Conservation (phyloP, 345 rosid genomes). For the Syzygium aqueum region DNA sequence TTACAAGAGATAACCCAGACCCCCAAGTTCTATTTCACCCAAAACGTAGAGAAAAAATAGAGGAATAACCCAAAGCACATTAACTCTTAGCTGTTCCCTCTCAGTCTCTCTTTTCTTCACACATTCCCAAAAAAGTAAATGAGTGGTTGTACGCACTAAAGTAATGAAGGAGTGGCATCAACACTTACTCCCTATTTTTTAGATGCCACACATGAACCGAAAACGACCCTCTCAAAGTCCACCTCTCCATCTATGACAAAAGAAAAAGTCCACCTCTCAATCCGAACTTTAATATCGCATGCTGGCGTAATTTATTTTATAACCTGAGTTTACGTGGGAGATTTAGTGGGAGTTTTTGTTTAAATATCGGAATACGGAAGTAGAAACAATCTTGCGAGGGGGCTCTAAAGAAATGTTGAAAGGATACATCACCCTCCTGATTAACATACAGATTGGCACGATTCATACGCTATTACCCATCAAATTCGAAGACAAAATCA, state of each 20-base stretch:
- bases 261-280: neutral
- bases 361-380: neutral
- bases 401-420: neutral
- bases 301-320: neutral
- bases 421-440: neutral
- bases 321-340: neutral
- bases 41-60: no score
- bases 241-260: neutral
- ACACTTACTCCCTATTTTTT: no score
- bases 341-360: neutral
- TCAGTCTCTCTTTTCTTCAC: no score
- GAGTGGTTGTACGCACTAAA: no score
- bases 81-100: no score
- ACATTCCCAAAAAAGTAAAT: no score
- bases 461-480: neutral
- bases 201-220: neutral
- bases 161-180: no score
- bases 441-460: neutral
- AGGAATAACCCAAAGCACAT: no score
- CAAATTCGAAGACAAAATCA: neutral
- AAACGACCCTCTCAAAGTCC: neutral
- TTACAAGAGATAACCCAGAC: no score
- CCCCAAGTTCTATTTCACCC: no score
- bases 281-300: neutral
- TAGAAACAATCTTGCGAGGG: neutral